These are phyloP conservation scores for Dendrocalamus latiflorus DNA, from an alignment of 202 grass and related monocot species.

Conservation along the genomic window DNA sequence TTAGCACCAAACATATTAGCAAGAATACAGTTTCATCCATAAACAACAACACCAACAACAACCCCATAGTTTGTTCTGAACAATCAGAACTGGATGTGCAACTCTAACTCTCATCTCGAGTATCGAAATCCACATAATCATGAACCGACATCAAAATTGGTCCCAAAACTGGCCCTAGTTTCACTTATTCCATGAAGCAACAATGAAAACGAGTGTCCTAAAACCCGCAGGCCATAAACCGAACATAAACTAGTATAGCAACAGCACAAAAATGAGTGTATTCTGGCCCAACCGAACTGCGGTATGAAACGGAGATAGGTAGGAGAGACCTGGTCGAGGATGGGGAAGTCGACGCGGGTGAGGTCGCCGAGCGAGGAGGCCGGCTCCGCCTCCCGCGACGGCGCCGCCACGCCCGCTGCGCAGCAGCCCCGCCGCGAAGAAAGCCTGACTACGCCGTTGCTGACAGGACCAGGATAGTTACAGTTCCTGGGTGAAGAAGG, in stretches of 20 bases:
- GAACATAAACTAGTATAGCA: not conserved
- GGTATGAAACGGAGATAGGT: not conserved
- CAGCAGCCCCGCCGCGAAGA: not conserved
- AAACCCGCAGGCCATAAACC: not conserved
- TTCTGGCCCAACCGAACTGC: not conserved
- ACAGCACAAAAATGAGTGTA: not conserved
- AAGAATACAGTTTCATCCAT: not conserved
- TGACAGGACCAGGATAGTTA: not conserved
- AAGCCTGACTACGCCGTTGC: not conserved
- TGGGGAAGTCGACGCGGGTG: conserved; percentile 62
- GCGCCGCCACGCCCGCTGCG: conserved; percentile 17
- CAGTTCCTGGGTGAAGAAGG: not conserved
- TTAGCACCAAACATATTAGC: no score
- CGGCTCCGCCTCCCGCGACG: conserved; percentile 33
- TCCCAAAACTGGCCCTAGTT: not conserved
- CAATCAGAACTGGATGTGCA: not conserved
- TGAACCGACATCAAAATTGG: not conserved
- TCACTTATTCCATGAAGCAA: not conserved
- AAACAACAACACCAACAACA: not conserved
- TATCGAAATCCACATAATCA: not conserved
- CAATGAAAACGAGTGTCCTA: not conserved
- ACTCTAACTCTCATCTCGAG: not conserved
- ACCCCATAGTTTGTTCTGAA: not conserved
- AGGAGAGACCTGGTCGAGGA: conserved; percentile 57
- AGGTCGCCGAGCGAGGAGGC: conserved; percentile 54